Evolutionary conservation across 1,139 yeast genomes (phyloP).

Genomic region (Geotrichum phurueaensis): DNA sequence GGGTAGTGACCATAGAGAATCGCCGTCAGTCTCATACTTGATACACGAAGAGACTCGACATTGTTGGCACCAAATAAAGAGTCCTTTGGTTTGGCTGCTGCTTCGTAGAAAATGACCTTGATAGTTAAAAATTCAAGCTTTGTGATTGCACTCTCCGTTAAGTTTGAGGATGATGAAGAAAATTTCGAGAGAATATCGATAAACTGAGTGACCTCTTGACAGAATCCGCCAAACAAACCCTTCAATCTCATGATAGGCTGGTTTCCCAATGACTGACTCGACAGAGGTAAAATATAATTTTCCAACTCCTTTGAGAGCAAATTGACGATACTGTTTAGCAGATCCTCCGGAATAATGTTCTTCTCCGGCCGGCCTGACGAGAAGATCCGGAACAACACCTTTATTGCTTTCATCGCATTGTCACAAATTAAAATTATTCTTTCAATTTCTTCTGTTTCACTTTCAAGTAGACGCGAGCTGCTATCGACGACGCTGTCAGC

Average conservation of each 20-base stretch:
- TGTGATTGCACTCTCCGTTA: constrained; percentile 47
- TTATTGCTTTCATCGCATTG: constrained; percentile 38
- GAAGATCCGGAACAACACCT: constrained; percentile 42
- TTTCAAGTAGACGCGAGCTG: constrained; percentile 9
- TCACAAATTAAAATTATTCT: constrained; percentile 16
- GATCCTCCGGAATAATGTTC: constrained; percentile 43
- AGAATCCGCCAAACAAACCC: constrained; percentile 19
- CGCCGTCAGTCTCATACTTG: constrained; percentile 40
- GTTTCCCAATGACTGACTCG: constrained; percentile 7
- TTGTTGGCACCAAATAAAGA: constrained; percentile 30
- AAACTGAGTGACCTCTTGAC: constrained; percentile 21
- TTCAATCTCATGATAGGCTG: constrained; percentile 14
- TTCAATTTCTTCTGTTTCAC: constrained; percentile 10
- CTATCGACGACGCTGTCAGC: constrained; percentile 17
- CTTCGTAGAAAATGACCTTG: constrained; percentile 36
- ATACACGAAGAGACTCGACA: constrained; percentile 36
- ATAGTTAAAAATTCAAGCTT: constrained; percentile 47
- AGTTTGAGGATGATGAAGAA: constrained; percentile 19
- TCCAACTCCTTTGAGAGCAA: constrained; percentile 39
- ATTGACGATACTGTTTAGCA: constrained; percentile 40
- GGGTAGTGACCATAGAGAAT: constrained; percentile 17
- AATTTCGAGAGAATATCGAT: constrained; percentile 23
- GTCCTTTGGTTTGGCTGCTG: constrained; percentile 27
- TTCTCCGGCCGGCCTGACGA: constrained; percentile 41
- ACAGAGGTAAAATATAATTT: constrained; percentile 32